A percentile compares a stretch with the other conserved stretches of the same genome.
These are phyloP conservation scores for Trypanosoma vivax DNA, from an alignment of 208 protist species.

Conservation along the genomic window DNA sequence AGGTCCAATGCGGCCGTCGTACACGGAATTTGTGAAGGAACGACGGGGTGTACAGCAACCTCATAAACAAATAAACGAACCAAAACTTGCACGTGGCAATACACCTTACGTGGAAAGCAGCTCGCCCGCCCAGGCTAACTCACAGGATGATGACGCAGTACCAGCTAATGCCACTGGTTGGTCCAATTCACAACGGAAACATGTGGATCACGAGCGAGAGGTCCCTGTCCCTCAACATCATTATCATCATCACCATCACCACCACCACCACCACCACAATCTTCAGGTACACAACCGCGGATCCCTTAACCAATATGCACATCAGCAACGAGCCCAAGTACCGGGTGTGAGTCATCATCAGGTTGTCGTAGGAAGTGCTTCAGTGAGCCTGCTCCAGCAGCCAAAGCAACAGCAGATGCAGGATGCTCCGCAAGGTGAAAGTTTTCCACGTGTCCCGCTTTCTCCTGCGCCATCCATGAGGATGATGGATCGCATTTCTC, in stretches of 20 bases:
- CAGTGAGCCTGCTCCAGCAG: slow-evolving; percentile 20
- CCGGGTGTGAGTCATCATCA: not conserved
- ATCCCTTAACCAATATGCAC: not conserved
- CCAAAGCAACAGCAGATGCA: slow-evolving; percentile 31
- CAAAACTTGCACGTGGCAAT: slow-evolving; percentile 1
- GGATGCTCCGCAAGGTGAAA: slow-evolving; percentile 1
- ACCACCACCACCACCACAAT: slow-evolving; percentile 3
- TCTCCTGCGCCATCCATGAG: not conserved
- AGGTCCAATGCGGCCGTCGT: slow-evolving; percentile 5
- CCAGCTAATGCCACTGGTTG: slow-evolving; percentile 7
- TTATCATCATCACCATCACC: slow-evolving; percentile 10
- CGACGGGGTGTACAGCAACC: slow-evolving; percentile 1
- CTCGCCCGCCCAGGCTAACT: not conserved
- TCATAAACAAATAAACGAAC: not conserved
- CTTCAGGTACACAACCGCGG: not conserved
- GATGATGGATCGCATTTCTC: slow-evolving; percentile 13
- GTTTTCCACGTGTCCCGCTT: slow-evolving; percentile 12
- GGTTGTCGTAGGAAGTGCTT: slow-evolving; percentile 21
- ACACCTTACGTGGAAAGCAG: slow-evolving; percentile 7
- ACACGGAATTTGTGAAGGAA: slow-evolving; percentile 17
- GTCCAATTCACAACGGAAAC: slow-evolving; percentile 8
- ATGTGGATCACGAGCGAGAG: slow-evolving; percentile 13
- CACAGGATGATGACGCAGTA: slow-evolving; percentile 13
- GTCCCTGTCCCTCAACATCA: slow-evolving; percentile 16
- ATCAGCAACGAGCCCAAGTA: not conserved